Evolutionary conservation across 495 filamentous ascomycete genomes (phyloP).

Genomic region (Peziza echinospora): DNA sequence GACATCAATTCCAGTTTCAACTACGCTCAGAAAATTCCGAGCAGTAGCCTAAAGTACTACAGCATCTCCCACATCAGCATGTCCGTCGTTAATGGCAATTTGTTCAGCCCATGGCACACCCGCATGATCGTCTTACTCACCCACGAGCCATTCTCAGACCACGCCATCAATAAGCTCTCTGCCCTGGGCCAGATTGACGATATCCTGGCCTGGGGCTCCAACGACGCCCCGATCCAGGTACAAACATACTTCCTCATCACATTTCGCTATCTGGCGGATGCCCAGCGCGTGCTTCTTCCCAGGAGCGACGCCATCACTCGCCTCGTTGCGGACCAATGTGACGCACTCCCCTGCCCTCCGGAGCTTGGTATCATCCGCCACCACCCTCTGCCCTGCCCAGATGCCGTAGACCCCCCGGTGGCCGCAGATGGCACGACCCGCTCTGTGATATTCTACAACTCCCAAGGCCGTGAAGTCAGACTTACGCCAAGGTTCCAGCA

Average conservation of each 20-base stretch:
- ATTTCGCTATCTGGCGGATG: neutral
- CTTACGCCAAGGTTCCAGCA: neutral
- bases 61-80: too few relatives aligned
- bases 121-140: neutral
- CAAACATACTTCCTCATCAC: neutral
- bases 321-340: neutral
- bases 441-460: neutral
- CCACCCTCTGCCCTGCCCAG: neutral
- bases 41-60: too few relatives aligned
- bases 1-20: too few relatives aligned
- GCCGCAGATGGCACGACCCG: neutral
- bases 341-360: neutral
- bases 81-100: neutral
- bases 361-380: neutral
- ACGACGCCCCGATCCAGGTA: conserved; percentile 76
- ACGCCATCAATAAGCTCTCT: conserved; percentile 80
- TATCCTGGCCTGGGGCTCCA: conserved; percentile 75
- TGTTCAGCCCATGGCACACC: neutral
- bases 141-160: neutral
- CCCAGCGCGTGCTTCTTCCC: neutral
- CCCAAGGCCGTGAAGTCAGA: neutral
- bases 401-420: neutral
- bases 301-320: neutral
- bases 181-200: conserved; percentile 86
- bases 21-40: too few relatives aligned